Base-by-base conservation (phyloP, 768 basidiomycete species). In the Lactarius deliciosus region DNA sequence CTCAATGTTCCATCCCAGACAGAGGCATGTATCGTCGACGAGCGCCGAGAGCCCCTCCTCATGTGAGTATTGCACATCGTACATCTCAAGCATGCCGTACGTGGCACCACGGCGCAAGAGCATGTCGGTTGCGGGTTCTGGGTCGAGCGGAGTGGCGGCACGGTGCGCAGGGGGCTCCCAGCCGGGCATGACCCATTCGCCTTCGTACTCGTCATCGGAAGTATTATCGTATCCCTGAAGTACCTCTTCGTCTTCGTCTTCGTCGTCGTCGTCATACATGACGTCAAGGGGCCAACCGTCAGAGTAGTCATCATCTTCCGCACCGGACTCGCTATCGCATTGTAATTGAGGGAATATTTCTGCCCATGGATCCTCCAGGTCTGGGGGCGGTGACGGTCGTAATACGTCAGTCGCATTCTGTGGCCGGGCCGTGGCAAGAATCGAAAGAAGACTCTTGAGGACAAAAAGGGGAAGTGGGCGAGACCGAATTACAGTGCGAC, bases 391-490 rank as follows among this genome's bases (percentile, higher is more conserved):
- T 60, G 78, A 71, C 11, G 63, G 68, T n/a, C 72, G 74, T 0
- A 68, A 59, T 1, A 71, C 72, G 28, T 69, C 70, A 20, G 68
- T 69, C 15, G 65, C 56, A 32, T 73, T 74, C 41, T 41, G 43
- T 20, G 62, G 45, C 69, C 79, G 84, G n/a, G 74, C 76, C 66
- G 83, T 85, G 41, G 75, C 74, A 18, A 91, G 71, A 3, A 82
- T 78, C 16, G 79, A 75, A 0, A 81, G 80, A 32, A 91, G 79
- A 20, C 82, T 79, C 74, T 89, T 90, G 58, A 92, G 80, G 72
- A 90, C 74, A 71, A 89, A 91, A 28, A 90, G 79, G 0, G 89
- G 89, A 30, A 85, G 83, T 5, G 90, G 90, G 32, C 87, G 83
- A 57, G 80, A 80, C 30, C 76, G 77, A 22, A 91, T 81, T 10